Base-by-base conservation (phyloP, 164 flowering plant species). In the Chimonanthus salicifolius region DNA sequence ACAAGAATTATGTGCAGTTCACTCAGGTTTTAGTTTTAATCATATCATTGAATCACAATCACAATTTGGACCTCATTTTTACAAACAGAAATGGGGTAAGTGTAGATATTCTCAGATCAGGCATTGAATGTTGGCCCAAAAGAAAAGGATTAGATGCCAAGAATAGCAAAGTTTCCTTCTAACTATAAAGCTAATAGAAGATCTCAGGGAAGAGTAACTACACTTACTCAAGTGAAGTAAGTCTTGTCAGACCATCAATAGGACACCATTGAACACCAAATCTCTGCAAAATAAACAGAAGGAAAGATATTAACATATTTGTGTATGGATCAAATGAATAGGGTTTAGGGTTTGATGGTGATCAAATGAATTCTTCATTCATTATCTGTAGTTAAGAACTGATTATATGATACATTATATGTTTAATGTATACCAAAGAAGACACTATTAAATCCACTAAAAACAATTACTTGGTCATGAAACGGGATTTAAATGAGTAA, bases 241-340 rank as follows among this genome's bases (percentile, higher is more conserved):
- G 71, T 20, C 76, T 74, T 4, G 83, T 54, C 48, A 87, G 69
- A 74, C 86, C 86, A 80, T 82, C 78, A 71, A 79, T 83, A 47
- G 92, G 92, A 74, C 92, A 87, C 87, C 88, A 87, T 13, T 88
- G 90, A 68, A 85, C 77, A 73, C 87, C 81, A 80, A 81, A 72
- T 67, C 86, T 85, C 91, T 88, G 88, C 80, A 84, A 72, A 73
- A 77, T 44, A 18, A n/a, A 51, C 4, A 62, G 62, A 62, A 45
- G 21, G n/a, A 47, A 68, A 47, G 70, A 68, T 18, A 47, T 33
- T 47, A 47, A 33, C 8, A 54, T 10, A 11, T 54, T 11, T 47
- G 62, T 9, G 54, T 62, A n/a, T 18, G 54, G 33, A 33, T 33
- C 33, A 33, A 33, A 33, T 33, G 33, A 33, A 33, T 33, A 33